These are phyloP conservation scores for Didymosphaeria variabile DNA, from an alignment of 2,329 filamentous ascomycete genomes.

Conservation along the genomic window DNA sequence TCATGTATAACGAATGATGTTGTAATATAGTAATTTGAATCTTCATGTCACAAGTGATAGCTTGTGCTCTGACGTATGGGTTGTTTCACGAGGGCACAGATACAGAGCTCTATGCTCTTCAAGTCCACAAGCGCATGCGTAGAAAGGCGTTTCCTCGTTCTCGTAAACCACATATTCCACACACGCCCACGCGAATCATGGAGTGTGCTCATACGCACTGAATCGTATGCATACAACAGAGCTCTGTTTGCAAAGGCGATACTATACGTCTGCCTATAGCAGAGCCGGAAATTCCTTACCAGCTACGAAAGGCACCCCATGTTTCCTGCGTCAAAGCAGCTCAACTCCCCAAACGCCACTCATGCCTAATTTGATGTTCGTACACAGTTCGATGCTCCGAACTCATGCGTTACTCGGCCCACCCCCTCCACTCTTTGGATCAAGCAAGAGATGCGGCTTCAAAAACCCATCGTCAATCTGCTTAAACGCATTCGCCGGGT, in stretches of 20 bases:
- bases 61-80: not conserved
- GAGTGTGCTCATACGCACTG: not conserved
- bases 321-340: not conserved
- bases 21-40: not conserved
- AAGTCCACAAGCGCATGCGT: no score
- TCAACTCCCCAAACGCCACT: slow-evolving; percentile 7
- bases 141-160: not conserved
- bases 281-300: not conserved
- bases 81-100: not conserved
- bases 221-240: not conserved
- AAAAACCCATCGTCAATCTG: slow-evolving; percentile 96
- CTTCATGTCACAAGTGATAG: not conserved
- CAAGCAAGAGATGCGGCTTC: slow-evolving; percentile 87
- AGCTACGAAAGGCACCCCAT: not conserved
- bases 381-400: slow-evolving; percentile 44
- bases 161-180: not conserved
- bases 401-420: slow-evolving; percentile 47
- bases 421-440: slow-evolving; percentile 59
- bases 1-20: not conserved
- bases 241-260: not conserved
- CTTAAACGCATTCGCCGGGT: slow-evolving; percentile 88
- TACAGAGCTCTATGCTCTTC: no score
- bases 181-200: no score
- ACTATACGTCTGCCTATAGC: not conserved
- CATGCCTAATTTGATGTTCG: slow-evolving; percentile 23